Conservation (phyloP, 192 early-diverging fungal genomes). For the Rhizoclosmatium globosum region DNA sequence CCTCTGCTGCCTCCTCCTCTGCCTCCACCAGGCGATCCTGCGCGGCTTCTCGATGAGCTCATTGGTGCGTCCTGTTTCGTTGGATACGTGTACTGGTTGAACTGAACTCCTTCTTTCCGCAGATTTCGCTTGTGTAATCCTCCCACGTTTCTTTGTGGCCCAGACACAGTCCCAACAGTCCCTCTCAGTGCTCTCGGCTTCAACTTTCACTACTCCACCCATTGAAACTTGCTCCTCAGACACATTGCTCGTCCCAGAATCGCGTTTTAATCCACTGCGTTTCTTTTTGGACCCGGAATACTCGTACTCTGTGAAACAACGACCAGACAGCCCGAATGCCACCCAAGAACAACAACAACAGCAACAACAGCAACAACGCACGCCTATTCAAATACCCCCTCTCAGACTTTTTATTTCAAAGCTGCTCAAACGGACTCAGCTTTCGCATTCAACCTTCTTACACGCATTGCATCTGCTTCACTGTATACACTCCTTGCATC, state of each 20-base stretch:
- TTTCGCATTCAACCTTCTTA: conserved; percentile 7
- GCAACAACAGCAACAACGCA: not conserved
- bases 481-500: conserved; percentile 9
- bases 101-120: too few relatives aligned
- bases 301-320: not conserved
- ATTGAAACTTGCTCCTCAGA: not conserved
- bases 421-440: conserved; percentile 18
- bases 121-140: not conserved
- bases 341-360: not conserved
- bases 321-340: not conserved
- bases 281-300: not conserved
- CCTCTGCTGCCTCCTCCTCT: not conserved
- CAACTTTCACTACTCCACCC: not conserved
- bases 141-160: not conserved
- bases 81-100: too few relatives aligned
- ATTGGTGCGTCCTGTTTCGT: not conserved
- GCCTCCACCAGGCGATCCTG: not conserved
- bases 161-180: not conserved
- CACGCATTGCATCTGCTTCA: conserved; percentile 17
- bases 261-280: not conserved
- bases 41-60: not conserved
- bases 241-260: not conserved
- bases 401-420: conserved; percentile 18
- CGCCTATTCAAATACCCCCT: not conserved
- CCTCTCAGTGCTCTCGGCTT: not conserved